phyloP scores from a whole-genome alignment of 148 eudicot species.

The Fallopia convolvulus region DNA sequence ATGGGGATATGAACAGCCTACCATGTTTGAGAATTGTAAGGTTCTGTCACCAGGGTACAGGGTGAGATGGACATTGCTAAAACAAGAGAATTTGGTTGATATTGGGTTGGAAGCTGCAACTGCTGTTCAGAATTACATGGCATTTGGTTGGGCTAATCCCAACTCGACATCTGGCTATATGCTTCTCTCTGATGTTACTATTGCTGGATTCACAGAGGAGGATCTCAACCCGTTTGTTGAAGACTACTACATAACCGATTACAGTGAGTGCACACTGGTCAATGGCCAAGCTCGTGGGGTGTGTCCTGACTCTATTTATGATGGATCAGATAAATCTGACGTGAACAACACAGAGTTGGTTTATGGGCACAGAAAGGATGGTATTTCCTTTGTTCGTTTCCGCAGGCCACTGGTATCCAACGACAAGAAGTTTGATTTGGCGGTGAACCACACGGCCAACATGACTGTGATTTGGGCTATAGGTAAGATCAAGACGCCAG shows the following conservation, averaged over 20 bases:
- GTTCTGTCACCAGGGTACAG: slow-evolving; percentile 49
- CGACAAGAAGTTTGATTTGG: slow-evolving; percentile 63
- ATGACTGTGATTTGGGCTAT: slow-evolving; percentile 83
- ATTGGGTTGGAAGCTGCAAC: slow-evolving; percentile 75
- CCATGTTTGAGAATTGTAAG: slow-evolving; percentile 88
- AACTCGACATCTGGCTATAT: slow-evolving; percentile 42
- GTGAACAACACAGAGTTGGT: slow-evolving; percentile 60
- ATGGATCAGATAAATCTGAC: slow-evolving; percentile 23
- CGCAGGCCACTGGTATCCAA: slow-evolving; percentile 45
- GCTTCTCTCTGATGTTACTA: slow-evolving; percentile 70
- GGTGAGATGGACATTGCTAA: slow-evolving; percentile 71
- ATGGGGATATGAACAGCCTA: slow-evolving; percentile 36
- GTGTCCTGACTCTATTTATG: slow-evolving; percentile 66
- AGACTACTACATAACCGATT: slow-evolving; percentile 70
- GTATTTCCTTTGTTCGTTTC: slow-evolving; percentile 67
- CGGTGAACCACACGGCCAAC: slow-evolving; percentile 37
- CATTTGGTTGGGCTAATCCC: slow-evolving; percentile 92
- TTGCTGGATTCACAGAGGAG: slow-evolving; percentile 68
- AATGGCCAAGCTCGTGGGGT: slow-evolving; percentile 56
- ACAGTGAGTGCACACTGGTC: slow-evolving; percentile 55
- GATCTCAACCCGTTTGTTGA: slow-evolving; percentile 68
- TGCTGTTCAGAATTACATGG: slow-evolving; percentile 72
- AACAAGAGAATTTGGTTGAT: slow-evolving; percentile 49
- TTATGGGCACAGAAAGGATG: slow-evolving; percentile 87
- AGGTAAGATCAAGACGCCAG: slow-evolving; percentile 82